Conservation (phyloP, 2,329 filamentous ascomycete genomes). For the Madurella mycetomatis region DNA sequence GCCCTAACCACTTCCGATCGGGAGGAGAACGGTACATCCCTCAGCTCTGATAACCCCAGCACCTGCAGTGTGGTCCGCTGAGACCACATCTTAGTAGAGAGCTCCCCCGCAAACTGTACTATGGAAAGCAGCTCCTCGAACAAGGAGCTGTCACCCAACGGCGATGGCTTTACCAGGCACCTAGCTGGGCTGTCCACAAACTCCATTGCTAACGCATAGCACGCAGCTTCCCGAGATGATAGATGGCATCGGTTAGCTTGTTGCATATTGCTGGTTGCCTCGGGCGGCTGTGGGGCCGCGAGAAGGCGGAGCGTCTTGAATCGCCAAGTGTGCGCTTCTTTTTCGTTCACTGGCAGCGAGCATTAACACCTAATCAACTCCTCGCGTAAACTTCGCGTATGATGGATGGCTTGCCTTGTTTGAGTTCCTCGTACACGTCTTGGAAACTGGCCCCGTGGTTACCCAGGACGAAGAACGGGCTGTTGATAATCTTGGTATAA, state of each 20-base stretch:
- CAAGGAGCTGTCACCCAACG: background rate
- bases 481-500: background rate
- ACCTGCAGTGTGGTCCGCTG: background rate
- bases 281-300: background rate
- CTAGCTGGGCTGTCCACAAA: background rate
- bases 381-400: too few species aligned
- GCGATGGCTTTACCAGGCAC: constrained; percentile 1
- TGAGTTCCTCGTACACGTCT: background rate
- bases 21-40: background rate
- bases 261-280: background rate
- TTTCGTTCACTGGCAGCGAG: constrained; percentile 1
- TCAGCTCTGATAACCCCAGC: background rate
- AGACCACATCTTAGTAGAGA: constrained; percentile 1
- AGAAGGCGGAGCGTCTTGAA: constrained; percentile 8
- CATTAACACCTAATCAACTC: too few species aligned
- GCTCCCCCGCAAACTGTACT: constrained; percentile 1
- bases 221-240: background rate
- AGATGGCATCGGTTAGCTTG: background rate
- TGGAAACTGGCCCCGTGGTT: background rate
- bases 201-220: background rate
- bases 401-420: background rate
- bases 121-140: background rate
- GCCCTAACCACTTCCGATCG: background rate
- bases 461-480: constrained; percentile 8
- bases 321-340: constrained; percentile 6